A percentile compares a stretch with the other conserved stretches of the same genome.
Conservation (phyloP, 2,329 filamentous ascomycete genomes). For the Aspergillus pseudonomiae region DNA sequence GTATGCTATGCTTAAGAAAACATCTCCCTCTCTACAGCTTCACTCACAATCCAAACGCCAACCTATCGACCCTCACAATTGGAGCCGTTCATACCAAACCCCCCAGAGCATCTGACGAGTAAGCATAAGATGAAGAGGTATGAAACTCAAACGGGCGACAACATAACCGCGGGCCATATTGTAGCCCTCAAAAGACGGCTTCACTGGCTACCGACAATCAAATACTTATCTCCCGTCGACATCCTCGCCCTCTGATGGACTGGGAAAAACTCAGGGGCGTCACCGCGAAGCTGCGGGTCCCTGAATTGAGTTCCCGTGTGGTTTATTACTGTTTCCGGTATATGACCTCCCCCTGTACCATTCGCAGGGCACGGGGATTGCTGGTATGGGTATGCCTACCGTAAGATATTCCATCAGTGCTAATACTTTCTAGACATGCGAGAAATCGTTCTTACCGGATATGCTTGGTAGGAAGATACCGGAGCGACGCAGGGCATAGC, state of each 20-base stretch:
- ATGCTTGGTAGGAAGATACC: not conserved
- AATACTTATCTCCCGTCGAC: slow-evolving; percentile 4
- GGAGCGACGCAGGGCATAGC: not conserved
- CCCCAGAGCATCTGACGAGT: not conserved
- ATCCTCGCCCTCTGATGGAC: slow-evolving; percentile 3
- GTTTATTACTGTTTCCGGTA: not conserved
- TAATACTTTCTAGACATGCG: too few species aligned
- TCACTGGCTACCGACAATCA: not conserved
- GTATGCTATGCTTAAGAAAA: too few species aligned
- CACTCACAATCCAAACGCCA: not conserved
- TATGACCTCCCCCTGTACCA: not conserved
- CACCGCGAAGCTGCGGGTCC: slow-evolving; percentile 21
- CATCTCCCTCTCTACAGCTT: too few species aligned
- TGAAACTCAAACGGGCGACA: not conserved
- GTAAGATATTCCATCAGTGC: not conserved
- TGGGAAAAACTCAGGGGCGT: slow-evolving; percentile 27
- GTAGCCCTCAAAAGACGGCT: not conserved
- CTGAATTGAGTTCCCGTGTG: not conserved
- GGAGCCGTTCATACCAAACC: too few species aligned
- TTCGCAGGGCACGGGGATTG: not conserved
- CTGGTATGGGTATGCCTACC: not conserved
- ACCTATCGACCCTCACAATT: not conserved
- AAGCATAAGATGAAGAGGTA: not conserved
- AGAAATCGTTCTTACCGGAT: not conserved
- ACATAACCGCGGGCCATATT: not conserved